Evolutionary conservation across 2,329 filamentous ascomycete species (phyloP), one percentile per base, ranked within the genome.

Genomic region (Ophiobolus disseminans): DNA sequence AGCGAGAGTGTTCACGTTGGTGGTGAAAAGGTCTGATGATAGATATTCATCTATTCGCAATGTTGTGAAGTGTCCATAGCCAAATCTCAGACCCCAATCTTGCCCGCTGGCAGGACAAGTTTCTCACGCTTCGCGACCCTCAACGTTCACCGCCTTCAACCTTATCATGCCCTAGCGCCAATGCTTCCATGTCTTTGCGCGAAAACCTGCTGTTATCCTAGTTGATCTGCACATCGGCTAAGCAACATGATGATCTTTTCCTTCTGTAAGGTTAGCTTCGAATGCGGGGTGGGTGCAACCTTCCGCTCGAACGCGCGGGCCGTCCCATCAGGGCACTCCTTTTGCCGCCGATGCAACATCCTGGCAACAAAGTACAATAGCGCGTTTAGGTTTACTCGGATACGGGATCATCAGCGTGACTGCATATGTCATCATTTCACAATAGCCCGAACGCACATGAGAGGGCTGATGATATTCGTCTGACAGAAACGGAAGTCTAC

Each of bases 251-350:
- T 21, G 34, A 43, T 48, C 23, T 20, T 43, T 40, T 16, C 34
- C 45, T 14, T 14, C 14, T 26, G 8, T 26, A 20, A 23, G 7
- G 13, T 16, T 34, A 16, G 32, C 13, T 13, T 13, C 31, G 7
- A 4, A 19, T 25, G 16, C 39, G 25, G 45, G 31, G 21, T 38
- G 45, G 38, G 22, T 42, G 34, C 39, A 48, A 28, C 21, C 39
- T 44, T 43, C 40, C 45, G 34, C 11, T 40, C 13, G 25, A 8
- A 25, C 28, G 30, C 20, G 34, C 45, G 45, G 40, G 32, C 45
- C 45, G 45, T 37, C 28, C 45, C 45, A 39, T 39, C 34, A 38
- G 17, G 20, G n/a, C 8, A 8, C 36, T 40, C 34, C 25, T 22
- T 40, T 41, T 41, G 13, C 25, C 38, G 38, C 25, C 25, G 10